Evolutionary conservation across 257 asterid species (phyloP).

Genomic region (Hygrophila difformis): DNA sequence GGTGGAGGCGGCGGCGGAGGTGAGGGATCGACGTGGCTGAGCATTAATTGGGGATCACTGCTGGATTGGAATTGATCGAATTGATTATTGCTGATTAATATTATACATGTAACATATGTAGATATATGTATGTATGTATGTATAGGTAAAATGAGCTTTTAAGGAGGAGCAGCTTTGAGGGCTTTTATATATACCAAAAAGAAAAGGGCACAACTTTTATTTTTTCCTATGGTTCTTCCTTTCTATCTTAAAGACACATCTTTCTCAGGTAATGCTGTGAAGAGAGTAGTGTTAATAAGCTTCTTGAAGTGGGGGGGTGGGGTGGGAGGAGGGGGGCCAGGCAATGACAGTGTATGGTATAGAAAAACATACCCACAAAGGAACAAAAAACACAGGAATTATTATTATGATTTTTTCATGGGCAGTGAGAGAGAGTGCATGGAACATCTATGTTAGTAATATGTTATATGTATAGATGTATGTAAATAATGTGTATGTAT

Average conservation of each 20-base stretch:
- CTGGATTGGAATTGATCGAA: conserved; percentile 14
- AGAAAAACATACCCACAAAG: background rate
- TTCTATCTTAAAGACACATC: conserved; percentile 16
- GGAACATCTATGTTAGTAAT: too few relatives aligned
- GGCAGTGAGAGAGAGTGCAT: conserved; percentile 10
- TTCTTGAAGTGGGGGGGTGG: background rate
- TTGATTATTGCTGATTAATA: background rate
- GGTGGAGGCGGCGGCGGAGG: conserved; percentile 45
- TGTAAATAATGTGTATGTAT: too few relatives aligned
- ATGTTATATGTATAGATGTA: too few relatives aligned
- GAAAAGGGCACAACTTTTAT: conserved; percentile 4
- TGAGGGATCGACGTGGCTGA: conserved; percentile 28
- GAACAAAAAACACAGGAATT: too few relatives aligned
- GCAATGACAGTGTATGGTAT: too few relatives aligned
- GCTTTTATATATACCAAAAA: conserved; percentile 14
- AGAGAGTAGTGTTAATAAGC: conserved; percentile 5
- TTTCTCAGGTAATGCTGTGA: conserved; percentile 22
- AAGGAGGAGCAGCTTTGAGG: conserved; percentile 17
- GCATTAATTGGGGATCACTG: conserved; percentile 18
- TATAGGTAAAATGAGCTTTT: conserved; percentile 16
- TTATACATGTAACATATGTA: too few relatives aligned
- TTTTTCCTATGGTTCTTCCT: too few relatives aligned
- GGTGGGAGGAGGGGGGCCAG: too few relatives aligned
- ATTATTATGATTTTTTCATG: conserved; percentile 11
- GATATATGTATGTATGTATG: background rate